Conservation (phyloP, 2,329 filamentous ascomycete genomes). For the Neofusicoccum sp. region DNA sequence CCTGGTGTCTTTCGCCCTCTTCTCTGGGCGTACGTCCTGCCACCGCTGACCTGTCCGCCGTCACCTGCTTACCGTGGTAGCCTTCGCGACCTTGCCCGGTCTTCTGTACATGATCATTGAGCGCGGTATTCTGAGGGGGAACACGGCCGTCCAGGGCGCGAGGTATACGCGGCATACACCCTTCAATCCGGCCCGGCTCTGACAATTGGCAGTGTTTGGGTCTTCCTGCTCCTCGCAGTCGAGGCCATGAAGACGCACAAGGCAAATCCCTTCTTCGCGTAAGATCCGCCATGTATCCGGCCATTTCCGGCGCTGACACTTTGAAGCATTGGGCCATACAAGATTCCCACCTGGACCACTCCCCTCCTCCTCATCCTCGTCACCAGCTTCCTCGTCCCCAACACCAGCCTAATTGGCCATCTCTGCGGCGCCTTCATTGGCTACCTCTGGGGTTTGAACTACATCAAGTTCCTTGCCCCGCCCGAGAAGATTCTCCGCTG, state of each 20-base stretch:
- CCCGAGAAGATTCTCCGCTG: conserved; percentile 84
- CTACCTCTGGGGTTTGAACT: conserved; percentile 82
- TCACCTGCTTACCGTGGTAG: conserved; percentile 28
- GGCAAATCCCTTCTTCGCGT: conserved; percentile 73
- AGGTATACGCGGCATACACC: conserved; percentile 57
- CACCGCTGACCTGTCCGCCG: not conserved
- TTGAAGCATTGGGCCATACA: conserved; percentile 54
- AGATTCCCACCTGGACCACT: conserved; percentile 90
- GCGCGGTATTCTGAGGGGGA: conserved; percentile 65
- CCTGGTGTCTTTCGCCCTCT: conserved; percentile 79
- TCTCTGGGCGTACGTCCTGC: conserved; percentile 76
- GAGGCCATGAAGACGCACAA: conserved; percentile 85
- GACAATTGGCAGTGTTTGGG: conserved; percentile 68
- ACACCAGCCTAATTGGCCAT: conserved; percentile 83
- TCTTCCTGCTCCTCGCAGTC: conserved; percentile 80
- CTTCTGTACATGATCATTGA: conserved; percentile 78
- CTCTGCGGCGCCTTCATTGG: conserved; percentile 79
- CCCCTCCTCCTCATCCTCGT: conserved; percentile 76
- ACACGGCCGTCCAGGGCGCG: conserved; percentile 75
- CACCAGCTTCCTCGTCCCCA: conserved; percentile 72
- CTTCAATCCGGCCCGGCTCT: not conserved
- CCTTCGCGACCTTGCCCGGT: conserved; percentile 64
- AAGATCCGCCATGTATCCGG: conserved; percentile 35
- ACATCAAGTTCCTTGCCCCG: conserved; percentile 83
- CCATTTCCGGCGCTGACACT: conserved; percentile 21